Evolutionary conservation across 495 filamentous ascomycete genomes (phyloP).

Genomic region (Trichoderma orchidacearum): DNA sequence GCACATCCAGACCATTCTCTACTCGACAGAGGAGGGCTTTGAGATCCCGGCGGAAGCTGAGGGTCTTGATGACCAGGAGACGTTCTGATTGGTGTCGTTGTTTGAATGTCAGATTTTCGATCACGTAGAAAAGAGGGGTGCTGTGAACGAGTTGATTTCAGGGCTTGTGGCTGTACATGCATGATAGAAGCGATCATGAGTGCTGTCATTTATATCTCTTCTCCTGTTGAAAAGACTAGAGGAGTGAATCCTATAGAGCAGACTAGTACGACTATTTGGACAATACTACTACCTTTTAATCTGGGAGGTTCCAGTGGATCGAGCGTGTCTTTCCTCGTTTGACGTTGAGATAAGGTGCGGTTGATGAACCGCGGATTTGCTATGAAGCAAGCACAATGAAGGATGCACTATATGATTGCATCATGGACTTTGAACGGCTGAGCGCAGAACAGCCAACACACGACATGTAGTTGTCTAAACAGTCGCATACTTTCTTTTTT

Average conservation of each 20-base stretch:
- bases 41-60: conserved; percentile 66
- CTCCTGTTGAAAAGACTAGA: neutral
- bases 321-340: too few species aligned
- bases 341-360: too few species aligned
- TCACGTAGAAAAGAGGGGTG: conserved; percentile 1
- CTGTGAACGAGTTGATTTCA: conserved; percentile 9
- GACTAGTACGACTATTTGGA: neutral
- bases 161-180: neutral
- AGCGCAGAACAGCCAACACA: too few species aligned
- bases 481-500: neutral
- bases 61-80: conserved; percentile 57
- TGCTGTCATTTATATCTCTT: neutral
- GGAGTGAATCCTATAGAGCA: conserved; percentile 1
- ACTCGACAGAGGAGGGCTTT: conserved; percentile 90
- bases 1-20: conserved; percentile 89
- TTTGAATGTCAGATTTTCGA: neutral
- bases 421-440: too few species aligned
- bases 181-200: neutral
- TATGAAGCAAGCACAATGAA: too few species aligned
- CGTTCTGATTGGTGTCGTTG: conserved; percentile 37
- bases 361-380: too few species aligned
- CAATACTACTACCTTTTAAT: neutral
- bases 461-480: neutral
- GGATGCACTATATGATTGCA: too few species aligned
- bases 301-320: too few species aligned